phyloP scores from a whole-genome alignment of 257 asterid species.

The Penstemon barbatus region DNA sequence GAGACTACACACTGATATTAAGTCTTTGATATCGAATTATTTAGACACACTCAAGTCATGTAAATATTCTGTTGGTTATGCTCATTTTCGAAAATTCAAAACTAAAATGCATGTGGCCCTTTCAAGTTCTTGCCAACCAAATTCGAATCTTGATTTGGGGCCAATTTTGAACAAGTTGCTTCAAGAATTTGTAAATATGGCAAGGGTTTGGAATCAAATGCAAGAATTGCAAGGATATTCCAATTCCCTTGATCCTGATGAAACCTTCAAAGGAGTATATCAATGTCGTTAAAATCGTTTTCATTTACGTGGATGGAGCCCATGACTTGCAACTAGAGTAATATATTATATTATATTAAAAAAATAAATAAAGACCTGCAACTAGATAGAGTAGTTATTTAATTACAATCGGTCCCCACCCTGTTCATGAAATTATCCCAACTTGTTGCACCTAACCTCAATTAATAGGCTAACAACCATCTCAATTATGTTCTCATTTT shows the following conservation, averaged over 20 bases:
- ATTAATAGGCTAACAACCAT: conserved; percentile 29
- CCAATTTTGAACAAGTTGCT: conserved; percentile 20
- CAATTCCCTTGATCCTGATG: not conserved
- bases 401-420: conserved; percentile 21
- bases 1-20: no score
- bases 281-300: not conserved
- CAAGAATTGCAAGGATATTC: not conserved
- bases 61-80: not conserved
- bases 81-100: not conserved
- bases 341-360: no score
- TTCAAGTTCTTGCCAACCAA: not conserved
- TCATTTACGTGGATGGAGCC: conserved; percentile 13
- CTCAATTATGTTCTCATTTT: conserved; percentile 32
- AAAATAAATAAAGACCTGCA: not conserved
- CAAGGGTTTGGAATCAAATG: conserved; percentile 6
- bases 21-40: not conserved
- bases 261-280: no score
- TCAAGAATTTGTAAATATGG: not conserved
- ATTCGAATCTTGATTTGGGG: not conserved
- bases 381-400: conserved; percentile 6
- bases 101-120: not conserved
- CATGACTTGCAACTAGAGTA: conserved; percentile 2
- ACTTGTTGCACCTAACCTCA: conserved; percentile 34
- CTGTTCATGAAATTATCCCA: conserved; percentile 24
- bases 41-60: not conserved